Base-by-base conservation (phyloP, 148 eudicot species). In the Rhododendron molle region DNA sequence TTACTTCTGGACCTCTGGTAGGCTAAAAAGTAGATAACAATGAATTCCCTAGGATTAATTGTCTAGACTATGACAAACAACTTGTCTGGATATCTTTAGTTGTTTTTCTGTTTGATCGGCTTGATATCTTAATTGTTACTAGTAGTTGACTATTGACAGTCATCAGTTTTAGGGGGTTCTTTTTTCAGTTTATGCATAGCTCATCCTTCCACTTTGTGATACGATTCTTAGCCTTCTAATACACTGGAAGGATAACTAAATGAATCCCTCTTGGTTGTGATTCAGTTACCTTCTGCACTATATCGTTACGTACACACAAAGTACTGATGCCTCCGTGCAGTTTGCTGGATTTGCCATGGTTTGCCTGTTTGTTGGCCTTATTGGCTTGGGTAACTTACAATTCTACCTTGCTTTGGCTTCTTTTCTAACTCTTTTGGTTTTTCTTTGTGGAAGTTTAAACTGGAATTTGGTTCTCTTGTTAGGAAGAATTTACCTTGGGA, bases 401-500 rank as follows among this genome's bases (percentile, higher is more conserved):
- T 78, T 47, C 60, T 21, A 82, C 21, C 36, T 11, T 80, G 50
- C 62, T 13, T 32, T 34, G 76, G 30, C 83, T 54, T 36, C 38
- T 52, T 85, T 60, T 44, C 30, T 16, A 30, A 47, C 72, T 76
- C 69, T 83, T 88, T 15, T 6, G 43, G 6, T 62, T 76, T 80
- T 71, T 52, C 3, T 28, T 72, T 82, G 46, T 62, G 38, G 21
- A 56, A 72, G 77, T 16, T 30, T 18, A 65, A 83, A 50, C 88
- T 88, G 85, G 86, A 83, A 71, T 83, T 58, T 81, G 46, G 40
- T 86, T 90, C 84, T 85, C 76, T 90, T 92, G 78, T 50, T 85
- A 97, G 99, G 98, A 89, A 93, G 99, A 91, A 91, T 97, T 62
- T 97, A 97, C 91, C 96, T 97, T 30, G 99, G 98, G 79, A 97